Conservation (phyloP, 106 monocot genomes). For the Cymbidium sinense region DNA sequence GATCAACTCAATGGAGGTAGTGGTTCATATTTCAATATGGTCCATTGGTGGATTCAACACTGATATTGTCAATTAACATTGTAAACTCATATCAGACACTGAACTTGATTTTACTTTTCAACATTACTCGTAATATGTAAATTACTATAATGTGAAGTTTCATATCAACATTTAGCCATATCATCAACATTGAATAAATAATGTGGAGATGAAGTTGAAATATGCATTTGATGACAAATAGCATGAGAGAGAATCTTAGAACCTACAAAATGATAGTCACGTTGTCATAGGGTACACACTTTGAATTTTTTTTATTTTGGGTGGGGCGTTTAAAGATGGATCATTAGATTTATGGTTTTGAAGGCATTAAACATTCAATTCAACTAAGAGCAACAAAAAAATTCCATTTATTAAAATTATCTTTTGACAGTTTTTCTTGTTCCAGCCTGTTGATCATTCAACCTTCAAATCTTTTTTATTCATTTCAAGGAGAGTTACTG, state of each 20-base stretch:
- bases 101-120: neutral
- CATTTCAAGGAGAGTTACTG: no score
- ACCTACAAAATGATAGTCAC: neutral
- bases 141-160: neutral
- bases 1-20: neutral
- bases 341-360: no score
- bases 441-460: no score
- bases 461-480: no score
- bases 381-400: no score
- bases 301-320: no score
- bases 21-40: neutral
- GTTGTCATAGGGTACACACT: neutral
- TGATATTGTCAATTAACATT: neutral
- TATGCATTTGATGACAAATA: neutral
- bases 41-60: neutral
- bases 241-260: neutral
- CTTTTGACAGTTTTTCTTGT: no score
- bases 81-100: neutral
- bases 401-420: no score
- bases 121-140: neutral
- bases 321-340: no score
- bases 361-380: no score
- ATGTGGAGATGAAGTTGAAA: neutral
- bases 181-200: slow-evolving; percentile 1
- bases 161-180: neutral